A percentile compares a stretch with the other conserved stretches of the same genome.
These are phyloP conservation scores for Trichothecium roseum DNA, from an alignment of 2,329 filamentous ascomycete genomes.

Conservation along the genomic window DNA sequence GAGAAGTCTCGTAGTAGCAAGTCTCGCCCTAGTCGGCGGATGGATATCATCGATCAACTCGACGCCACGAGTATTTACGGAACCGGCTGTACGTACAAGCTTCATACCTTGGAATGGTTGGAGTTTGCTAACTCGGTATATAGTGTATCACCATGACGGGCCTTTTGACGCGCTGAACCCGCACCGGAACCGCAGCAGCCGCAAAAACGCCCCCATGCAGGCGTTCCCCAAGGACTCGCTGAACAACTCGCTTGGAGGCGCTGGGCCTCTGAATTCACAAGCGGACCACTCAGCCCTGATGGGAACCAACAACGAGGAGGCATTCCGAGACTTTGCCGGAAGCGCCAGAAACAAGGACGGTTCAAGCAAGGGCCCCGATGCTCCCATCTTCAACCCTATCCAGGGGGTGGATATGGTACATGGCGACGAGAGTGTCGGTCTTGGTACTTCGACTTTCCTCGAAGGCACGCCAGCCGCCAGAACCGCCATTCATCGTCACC, in stretches of 20 bases:
- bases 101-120: background rate
- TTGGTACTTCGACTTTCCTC: slow-evolving; percentile 91
- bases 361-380: slow-evolving; percentile 8
- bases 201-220: slow-evolving; percentile 82
- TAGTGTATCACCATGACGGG: slow-evolving; percentile 95
- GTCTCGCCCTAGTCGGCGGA: slow-evolving; percentile 33
- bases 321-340: slow-evolving; percentile 70
- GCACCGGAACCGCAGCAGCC: slow-evolving; percentile 78
- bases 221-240: slow-evolving; percentile 87
- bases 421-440: slow-evolving; percentile 69
- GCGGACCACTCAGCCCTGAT: slow-evolving; percentile 84
- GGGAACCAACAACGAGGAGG: slow-evolving; percentile 76
- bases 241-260: slow-evolving; percentile 84
- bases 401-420: slow-evolving; percentile 63
- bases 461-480: slow-evolving; percentile 85
- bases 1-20: slow-evolving; percentile 21
- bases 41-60: slow-evolving; percentile 93
- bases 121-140: slow-evolving; percentile 4
- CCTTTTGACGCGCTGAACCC: slow-evolving; percentile 96
- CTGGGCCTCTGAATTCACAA: slow-evolving; percentile 71
- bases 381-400: slow-evolving; percentile 56
- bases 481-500: slow-evolving; percentile 64
- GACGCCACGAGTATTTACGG: slow-evolving; percentile 96
- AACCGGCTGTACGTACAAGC: slow-evolving; percentile 60
- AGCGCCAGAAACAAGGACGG: slow-evolving; percentile 17